Evolutionary conservation across 345 rosid genomes (phyloP), one percentile per base, ranked within the genome.

Genomic region (Rhodomyrtus tomentosa): DNA sequence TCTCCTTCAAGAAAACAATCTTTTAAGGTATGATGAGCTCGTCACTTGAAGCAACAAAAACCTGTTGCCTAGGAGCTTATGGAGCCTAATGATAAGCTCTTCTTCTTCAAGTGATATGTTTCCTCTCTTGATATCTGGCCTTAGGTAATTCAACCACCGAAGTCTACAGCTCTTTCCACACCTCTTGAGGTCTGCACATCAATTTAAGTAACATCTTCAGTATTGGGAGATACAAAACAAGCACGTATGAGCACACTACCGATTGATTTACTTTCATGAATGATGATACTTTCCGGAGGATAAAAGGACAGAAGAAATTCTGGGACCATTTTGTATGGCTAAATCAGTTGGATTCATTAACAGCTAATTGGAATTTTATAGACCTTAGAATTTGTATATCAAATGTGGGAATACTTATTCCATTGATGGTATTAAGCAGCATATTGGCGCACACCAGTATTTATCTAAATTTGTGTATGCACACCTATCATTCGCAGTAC

Each of bases 41-140:
- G 32, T 32, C 5, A 29, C 40, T 29, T 20, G 42, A 29, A 62
- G 42, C 18, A 20, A 14, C 0, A 48, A 50, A 18, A 36, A 84
- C 82, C 85, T 68, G 45, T 74, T 84, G 25, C 85, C 85, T 21
- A 85, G 53, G 81, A 85, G 87, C 81, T 72, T 85, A 50, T 85
- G 87, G 51, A 85, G 87, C 87, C 84, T 85, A 14, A 85, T 40
- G 38, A 85, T 82, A 84, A 85, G 87, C 22, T 85, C 87, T 29
- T 85, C 87, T 62, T 85, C 87, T 38, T 85, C 87, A 7, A n/a
- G 32, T 20, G 84, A 36, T 55, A 85, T 72, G 81, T 82, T 85
- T 32, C 87, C 87, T 85, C 87, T 82, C 55, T 82, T 68, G 51
- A 82, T 52, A 38, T 82, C 87, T 5, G 87, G 84, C 54, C 82